A percentile compares a stretch with the other conserved stretches of the same genome.
These are phyloP conservation scores for Hanseniaspora sp. DNA, from an alignment of 1,139 yeast genomes.

Conservation along the genomic window DNA sequence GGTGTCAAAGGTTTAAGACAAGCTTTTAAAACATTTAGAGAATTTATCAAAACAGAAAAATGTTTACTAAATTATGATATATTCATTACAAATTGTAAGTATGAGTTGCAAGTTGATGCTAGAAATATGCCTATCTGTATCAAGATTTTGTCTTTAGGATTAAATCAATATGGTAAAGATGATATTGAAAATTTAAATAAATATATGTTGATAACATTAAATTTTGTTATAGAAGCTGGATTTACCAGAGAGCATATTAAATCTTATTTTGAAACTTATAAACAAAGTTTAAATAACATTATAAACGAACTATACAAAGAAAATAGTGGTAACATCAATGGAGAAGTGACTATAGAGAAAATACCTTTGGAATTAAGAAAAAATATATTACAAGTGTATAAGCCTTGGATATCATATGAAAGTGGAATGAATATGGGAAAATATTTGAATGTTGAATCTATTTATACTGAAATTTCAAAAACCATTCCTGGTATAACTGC, in stretches of 20 bases:
- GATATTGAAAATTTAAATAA: neutral
- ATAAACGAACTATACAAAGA: neutral
- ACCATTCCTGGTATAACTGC: conserved; percentile 1
- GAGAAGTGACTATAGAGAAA: neutral
- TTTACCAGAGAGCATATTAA: conserved; percentile 12
- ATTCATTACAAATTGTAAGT: conserved; percentile 8
- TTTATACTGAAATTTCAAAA: conserved; percentile 6
- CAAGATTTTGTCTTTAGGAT: conserved; percentile 8
- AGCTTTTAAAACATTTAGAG: conserved; percentile 12
- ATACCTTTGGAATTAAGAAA: neutral
- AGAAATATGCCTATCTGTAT: conserved; percentile 12
- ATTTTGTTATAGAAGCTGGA: conserved; percentile 1
- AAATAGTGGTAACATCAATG: neutral
- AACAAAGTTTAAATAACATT: neutral
- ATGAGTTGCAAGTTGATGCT: conserved; percentile 7
- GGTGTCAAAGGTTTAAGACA: conserved; percentile 12
- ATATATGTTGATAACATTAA: conserved; percentile 3
- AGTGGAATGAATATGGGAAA: conserved; percentile 12
- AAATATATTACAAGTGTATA: neutral
- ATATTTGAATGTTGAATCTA: conserved; percentile 8
- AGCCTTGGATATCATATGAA: conserved; percentile 9
- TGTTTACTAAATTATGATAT: conserved; percentile 6
- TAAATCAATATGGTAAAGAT: conserved; percentile 7
- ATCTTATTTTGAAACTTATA: conserved; percentile 9
- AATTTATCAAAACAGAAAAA: conserved; percentile 8